Evolutionary conservation across 2,329 filamentous ascomycete genomes (phyloP).

Genomic region (Parastagonospora nodorum): DNA sequence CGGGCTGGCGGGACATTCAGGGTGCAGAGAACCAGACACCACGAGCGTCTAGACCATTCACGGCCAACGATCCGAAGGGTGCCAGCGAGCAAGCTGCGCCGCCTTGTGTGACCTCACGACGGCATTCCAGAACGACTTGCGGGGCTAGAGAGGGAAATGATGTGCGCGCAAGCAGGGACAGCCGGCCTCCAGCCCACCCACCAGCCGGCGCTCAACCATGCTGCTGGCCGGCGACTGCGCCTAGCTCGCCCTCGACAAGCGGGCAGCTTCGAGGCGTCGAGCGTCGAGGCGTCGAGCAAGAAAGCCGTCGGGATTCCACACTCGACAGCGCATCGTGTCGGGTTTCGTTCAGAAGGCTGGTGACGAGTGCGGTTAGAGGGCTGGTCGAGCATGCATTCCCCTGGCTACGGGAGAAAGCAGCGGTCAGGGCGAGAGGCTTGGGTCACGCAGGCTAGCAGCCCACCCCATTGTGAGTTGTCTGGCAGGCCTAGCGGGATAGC

Average conservation of each 20-base stretch:
- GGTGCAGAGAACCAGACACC: constrained; percentile 13
- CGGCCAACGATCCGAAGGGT: not conserved
- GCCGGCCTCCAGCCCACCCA: constrained; percentile 17
- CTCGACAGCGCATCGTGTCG: constrained; percentile 13
- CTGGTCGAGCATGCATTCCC: constrained; percentile 25
- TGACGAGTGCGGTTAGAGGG: constrained; percentile 13
- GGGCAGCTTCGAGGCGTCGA: not conserved
- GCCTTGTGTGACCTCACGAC: constrained; percentile 8
- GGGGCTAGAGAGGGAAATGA: constrained; percentile 22
- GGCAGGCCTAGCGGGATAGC: constrained; percentile 31
- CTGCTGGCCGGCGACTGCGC: constrained; percentile 11
- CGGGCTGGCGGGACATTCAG: constrained; percentile 7
- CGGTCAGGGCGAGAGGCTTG: constrained; percentile 27
- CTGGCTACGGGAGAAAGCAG: constrained; percentile 28
- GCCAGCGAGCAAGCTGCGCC: not conserved
- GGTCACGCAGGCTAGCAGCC: constrained; percentile 28
- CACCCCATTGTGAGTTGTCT: constrained; percentile 29
- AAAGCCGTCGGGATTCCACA: not conserved
- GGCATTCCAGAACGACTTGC: constrained; percentile 29
- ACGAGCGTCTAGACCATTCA: constrained; percentile 10
- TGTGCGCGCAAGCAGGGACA: constrained; percentile 21
- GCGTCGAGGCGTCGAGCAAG: not conserved
- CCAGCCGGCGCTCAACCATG: constrained; percentile 2
- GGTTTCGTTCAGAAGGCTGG: constrained; percentile 10
- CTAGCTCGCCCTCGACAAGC: not conserved